Evolutionary conservation across 306 rosid species (phyloP).

Genomic region (Potentilla sterilis): DNA sequence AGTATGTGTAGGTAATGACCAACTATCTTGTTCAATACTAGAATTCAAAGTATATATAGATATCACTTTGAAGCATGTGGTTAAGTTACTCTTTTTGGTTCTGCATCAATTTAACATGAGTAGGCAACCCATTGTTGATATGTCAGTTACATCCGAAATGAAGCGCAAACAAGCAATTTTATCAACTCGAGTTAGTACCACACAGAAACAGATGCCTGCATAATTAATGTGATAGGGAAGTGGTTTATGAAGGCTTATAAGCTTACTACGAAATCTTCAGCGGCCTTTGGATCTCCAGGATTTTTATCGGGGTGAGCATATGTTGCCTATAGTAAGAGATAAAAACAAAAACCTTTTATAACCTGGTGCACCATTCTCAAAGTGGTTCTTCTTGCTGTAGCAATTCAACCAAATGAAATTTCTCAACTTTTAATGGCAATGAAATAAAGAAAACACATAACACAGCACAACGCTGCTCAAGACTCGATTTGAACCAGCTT

Average conservation of each 20-base stretch:
- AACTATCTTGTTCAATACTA: no score
- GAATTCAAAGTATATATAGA: no score
- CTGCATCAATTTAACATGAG: background rate
- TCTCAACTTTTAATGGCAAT: background rate
- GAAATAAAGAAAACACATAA: background rate
- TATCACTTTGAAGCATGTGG: background rate
- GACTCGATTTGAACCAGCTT: background rate
- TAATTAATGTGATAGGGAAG: background rate
- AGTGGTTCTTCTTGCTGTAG: background rate
- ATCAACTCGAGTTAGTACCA: background rate
- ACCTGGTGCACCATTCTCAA: background rate
- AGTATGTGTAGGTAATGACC: background rate
- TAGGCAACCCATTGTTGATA: background rate
- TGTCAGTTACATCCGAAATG: no score
- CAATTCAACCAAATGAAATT: background rate
- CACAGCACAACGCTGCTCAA: background rate
- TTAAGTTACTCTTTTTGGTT: background rate
- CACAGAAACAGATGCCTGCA: background rate
- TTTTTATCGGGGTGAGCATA: conserved; percentile 93
- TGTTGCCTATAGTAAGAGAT: conserved; percentile 58
- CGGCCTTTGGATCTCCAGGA: conserved; percentile 85
- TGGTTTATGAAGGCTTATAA: background rate
- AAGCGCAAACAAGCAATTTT: background rate
- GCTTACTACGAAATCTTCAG: conserved; percentile 75
- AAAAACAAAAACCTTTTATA: background rate